Conservation (phyloP, 1,284 basidiomycete species). For the Ceratobasidium sp. region DNA sequence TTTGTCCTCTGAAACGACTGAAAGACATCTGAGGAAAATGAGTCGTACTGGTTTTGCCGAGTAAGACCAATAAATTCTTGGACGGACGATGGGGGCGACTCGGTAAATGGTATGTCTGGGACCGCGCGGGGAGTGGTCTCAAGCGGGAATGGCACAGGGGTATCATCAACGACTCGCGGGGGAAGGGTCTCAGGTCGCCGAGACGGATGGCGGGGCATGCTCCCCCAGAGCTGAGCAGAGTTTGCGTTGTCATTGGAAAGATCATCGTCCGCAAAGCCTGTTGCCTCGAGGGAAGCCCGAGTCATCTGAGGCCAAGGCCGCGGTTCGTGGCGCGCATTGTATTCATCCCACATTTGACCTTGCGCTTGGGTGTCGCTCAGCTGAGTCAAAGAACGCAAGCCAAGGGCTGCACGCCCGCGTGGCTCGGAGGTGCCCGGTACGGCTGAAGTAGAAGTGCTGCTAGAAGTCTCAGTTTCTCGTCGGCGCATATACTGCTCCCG, state of each 20-base stretch:
- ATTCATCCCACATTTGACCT: constrained; percentile 19
- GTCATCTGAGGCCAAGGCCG: constrained; percentile 12
- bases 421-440: not conserved
- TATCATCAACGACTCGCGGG: not conserved
- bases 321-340: not conserved
- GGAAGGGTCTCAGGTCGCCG: constrained; percentile 28
- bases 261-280: constrained; percentile 15
- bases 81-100: constrained; percentile 37
- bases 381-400: constrained; percentile 4
- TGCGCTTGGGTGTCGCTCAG: constrained; percentile 27
- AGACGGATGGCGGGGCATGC: constrained; percentile 15
- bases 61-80: constrained; percentile 16
- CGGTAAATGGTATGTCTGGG: constrained; percentile 10
- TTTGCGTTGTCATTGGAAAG: constrained; percentile 1
- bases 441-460: not conserved
- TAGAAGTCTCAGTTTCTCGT: not conserved
- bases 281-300: constrained; percentile 21
- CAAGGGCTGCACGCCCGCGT: not conserved
- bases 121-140: not conserved
- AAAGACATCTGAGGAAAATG: constrained; percentile 23
- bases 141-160: not conserved
- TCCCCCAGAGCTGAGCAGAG: constrained; percentile 2
- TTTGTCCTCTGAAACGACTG: constrained; percentile 8
- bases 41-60: not conserved
- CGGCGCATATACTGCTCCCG: constrained; percentile 30